Percentiles rank a stretch among this genome's conserved stretches.
Evolutionary conservation across 2,329 filamentous ascomycete species (phyloP).

Genomic region (Claviceps sorghi): DNA sequence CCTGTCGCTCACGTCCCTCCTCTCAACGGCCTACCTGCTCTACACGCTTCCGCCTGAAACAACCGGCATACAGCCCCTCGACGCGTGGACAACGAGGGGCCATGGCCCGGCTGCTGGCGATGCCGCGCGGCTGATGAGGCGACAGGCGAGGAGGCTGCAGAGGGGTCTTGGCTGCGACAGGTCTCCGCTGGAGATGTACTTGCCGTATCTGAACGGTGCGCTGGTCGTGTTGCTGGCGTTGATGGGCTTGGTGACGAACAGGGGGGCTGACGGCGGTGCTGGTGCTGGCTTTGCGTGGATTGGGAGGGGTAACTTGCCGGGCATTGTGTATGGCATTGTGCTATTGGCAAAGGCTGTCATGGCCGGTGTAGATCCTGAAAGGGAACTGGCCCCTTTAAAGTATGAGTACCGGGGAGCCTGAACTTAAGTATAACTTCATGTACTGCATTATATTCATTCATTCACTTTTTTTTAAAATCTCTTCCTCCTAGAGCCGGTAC

Average conservation of each 20-base stretch:
- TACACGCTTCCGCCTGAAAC: slow-evolving; percentile 37
- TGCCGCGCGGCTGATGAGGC: neutral
- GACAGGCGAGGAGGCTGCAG: slow-evolving; percentile 8
- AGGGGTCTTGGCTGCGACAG: slow-evolving; percentile 6
- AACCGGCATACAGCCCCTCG: slow-evolving; percentile 38
- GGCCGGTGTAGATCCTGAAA: slow-evolving; percentile 52
- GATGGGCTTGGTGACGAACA: slow-evolving; percentile 25
- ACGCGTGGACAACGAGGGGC: slow-evolving; percentile 24
- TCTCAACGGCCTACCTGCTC: slow-evolving; percentile 47
- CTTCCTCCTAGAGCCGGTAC: too few relatives aligned
- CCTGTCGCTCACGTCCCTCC: slow-evolving; percentile 48
- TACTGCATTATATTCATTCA: neutral
- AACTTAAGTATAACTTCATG: neutral
- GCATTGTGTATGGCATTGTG: slow-evolving; percentile 44
- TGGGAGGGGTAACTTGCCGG: slow-evolving; percentile 37
- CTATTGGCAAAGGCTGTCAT: slow-evolving; percentile 51
- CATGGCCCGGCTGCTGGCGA: slow-evolving; percentile 5
- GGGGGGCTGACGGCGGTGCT: slow-evolving; percentile 12
- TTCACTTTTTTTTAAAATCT: neutral
- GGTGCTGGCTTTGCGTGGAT: slow-evolving; percentile 21
- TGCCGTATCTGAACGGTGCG: slow-evolving; percentile 46
- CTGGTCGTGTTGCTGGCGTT: slow-evolving; percentile 39
- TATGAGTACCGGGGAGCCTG: slow-evolving; percentile 57
- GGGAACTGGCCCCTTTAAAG: slow-evolving; percentile 45
- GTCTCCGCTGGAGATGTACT: slow-evolving; percentile 38